These are phyloP conservation scores for Monosporozyma servazzii DNA, from an alignment of 805 yeast genomes.

Conservation along the genomic window DNA sequence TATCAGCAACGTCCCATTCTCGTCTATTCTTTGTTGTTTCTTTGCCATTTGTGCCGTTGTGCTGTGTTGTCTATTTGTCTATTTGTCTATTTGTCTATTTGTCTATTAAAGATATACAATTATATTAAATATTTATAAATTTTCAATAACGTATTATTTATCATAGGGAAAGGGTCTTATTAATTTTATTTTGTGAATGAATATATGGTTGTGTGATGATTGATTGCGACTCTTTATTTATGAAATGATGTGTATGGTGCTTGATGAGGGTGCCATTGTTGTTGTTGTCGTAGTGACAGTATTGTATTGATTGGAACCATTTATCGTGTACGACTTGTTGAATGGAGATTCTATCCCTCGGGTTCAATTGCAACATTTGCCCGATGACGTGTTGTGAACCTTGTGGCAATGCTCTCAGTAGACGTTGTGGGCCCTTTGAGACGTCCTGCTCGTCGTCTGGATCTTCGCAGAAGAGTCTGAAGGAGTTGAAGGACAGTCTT, in stretches of 20 bases:
- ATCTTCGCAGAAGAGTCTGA: conserved; percentile 48
- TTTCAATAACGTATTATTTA: no score
- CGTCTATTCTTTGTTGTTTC: conserved; percentile 9
- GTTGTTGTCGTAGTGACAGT: conserved; percentile 34
- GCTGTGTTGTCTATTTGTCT: not conserved
- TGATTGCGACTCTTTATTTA: conserved; percentile 53
- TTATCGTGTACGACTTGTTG: conserved; percentile 45
- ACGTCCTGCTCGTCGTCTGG: conserved; percentile 35
- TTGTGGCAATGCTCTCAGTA: conserved; percentile 62
- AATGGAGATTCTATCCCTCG: conserved; percentile 49
- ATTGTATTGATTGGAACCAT: conserved; percentile 50
- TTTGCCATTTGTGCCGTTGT: not conserved
- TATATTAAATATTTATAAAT: no score
- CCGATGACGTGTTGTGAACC: conserved; percentile 53
- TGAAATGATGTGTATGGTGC: conserved; percentile 56
- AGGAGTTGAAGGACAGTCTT: conserved; percentile 64
- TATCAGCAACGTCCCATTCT: conserved; percentile 13
- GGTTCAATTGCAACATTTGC: conserved; percentile 55
- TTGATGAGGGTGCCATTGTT: conserved; percentile 4
- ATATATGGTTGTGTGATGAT: not conserved
- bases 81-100: not conserved
- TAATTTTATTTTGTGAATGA: not conserved
- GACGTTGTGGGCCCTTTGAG: conserved; percentile 59
- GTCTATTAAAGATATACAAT: no score
- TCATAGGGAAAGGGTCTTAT: not conserved